Evolutionary conservation across 192 early-diverging fungal species (phyloP), one percentile per base, ranked within the genome.

Genomic region (Backusella westeae): DNA sequence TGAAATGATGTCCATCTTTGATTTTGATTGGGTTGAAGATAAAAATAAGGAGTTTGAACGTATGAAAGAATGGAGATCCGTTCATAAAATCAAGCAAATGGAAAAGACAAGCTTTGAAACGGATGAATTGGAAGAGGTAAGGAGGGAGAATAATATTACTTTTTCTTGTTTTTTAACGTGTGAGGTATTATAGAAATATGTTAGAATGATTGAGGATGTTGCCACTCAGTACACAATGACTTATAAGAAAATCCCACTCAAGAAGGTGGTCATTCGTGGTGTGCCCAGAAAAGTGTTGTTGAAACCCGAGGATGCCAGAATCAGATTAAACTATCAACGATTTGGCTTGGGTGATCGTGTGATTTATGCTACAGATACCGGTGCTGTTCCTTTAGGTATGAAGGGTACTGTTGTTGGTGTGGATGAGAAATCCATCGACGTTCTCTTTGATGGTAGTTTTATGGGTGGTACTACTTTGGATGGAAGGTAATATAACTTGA

Each of bases 301-400:
- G 73, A 94, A 94, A 38, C 95, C 96, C 3, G 82, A 84, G n/a
- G 91, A 96, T 77, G 90, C 94, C 3, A 84, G 84, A 34, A 88
- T 89, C 26, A 79, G 92, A 14, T 88, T 98, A 19, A 86, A 83
- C 4, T 81, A 88, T 71, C 98, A 99, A 80, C 81, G 76, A 34
- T 96, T 98, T 79, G 85, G 83, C 66, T 83, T 98, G 4, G 97
- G 98, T 34, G 94, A 99, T 77, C 93, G 98, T 14, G 91, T 98
- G 0, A 82, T 93, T 6, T 93, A 91, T 82, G 90, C 85, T 72
- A 84, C 79, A 69, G 92, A 89, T 77, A 87, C 81, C 42, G 94
- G 89, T 67, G 87, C 85, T 39, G 94, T 96, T 17, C 95, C 95
- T 19, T 79, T 97, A 63, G 97, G 90, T 4, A 87, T 90, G 29